Conservation (phyloP, 2,329 filamentous ascomycete genomes). For the Nemania bipapillata region DNA sequence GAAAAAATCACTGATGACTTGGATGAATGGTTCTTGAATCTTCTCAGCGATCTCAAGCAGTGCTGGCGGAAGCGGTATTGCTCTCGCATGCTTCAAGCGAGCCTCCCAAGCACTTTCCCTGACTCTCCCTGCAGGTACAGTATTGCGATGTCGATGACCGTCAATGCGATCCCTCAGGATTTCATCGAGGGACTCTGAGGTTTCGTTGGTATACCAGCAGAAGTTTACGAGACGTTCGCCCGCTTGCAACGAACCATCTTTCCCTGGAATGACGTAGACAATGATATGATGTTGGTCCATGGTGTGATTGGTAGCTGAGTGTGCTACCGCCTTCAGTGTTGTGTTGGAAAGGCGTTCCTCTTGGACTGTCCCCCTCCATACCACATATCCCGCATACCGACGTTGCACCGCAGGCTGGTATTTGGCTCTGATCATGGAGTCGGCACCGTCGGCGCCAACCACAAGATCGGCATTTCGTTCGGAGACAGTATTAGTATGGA, state of each 20-base stretch:
- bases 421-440: constrained; percentile 6
- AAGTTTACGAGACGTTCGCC: constrained; percentile 34
- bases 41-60: constrained; percentile 35
- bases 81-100: background rate
- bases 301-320: background rate
- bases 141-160: constrained; percentile 28
- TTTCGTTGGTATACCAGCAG: constrained; percentile 36
- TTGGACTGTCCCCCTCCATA: constrained; percentile 34
- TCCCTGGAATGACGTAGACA: constrained; percentile 33
- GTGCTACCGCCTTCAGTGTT: constrained; percentile 5
- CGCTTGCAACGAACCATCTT: constrained; percentile 21
- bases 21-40: constrained; percentile 40
- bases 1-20: constrained; percentile 39
- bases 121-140: constrained; percentile 15
- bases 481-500: too few species aligned
- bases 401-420: constrained; percentile 25
- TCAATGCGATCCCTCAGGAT: constrained; percentile 28
- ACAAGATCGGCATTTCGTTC: background rate
- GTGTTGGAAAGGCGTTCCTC: background rate
- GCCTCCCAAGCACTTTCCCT: constrained; percentile 10
- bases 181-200: background rate
- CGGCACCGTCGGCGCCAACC: background rate
- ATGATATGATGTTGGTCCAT: constrained; percentile 28
- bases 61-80: background rate
- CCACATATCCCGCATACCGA: constrained; percentile 34